phyloP scores from a whole-genome alignment of 345 rosid genomes.

The Laguncularia racemosa region DNA sequence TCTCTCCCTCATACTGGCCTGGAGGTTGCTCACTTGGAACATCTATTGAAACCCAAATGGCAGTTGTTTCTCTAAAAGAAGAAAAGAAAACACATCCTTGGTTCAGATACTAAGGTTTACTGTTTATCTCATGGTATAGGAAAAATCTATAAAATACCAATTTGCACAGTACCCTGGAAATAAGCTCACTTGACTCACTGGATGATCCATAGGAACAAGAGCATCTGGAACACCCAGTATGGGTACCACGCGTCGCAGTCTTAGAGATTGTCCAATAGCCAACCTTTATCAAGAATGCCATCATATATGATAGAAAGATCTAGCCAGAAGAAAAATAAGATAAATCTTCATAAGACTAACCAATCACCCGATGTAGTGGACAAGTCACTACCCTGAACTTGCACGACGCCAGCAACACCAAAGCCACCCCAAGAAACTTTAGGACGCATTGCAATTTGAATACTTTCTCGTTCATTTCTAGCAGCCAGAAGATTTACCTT shows the following conservation, averaged over 20 bases:
- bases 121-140: not conserved
- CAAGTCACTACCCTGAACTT: conserved; percentile 81
- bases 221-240: conserved; percentile 95
- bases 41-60: conserved; percentile 86
- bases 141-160: conserved; percentile 3
- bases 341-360: conserved; percentile 37
- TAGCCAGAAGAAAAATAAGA: conserved; percentile 5
- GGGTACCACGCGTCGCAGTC: conserved; percentile 61
- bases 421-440: conserved; percentile 85
- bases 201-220: conserved; percentile 85
- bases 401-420: conserved; percentile 61
- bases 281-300: conserved; percentile 41
- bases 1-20: conserved; percentile 90
- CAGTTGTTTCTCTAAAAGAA: conserved; percentile 72
- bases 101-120: too few species aligned
- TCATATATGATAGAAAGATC: conserved; percentile 12
- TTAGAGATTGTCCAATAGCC: conserved; percentile 70
- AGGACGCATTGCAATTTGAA: conserved; percentile 89
- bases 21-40: conserved; percentile 81
- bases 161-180: conserved; percentile 59
- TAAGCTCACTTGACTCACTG: conserved; percentile 62
- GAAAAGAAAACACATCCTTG: too few species aligned
- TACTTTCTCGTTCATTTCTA: conserved; percentile 93
- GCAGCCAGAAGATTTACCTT: conserved; percentile 91
- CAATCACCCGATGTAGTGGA: conserved; percentile 77